Evolutionary conservation across 371 early-diverging fungal genomes (phyloP).

Genomic region (Mucor sp.): DNA sequence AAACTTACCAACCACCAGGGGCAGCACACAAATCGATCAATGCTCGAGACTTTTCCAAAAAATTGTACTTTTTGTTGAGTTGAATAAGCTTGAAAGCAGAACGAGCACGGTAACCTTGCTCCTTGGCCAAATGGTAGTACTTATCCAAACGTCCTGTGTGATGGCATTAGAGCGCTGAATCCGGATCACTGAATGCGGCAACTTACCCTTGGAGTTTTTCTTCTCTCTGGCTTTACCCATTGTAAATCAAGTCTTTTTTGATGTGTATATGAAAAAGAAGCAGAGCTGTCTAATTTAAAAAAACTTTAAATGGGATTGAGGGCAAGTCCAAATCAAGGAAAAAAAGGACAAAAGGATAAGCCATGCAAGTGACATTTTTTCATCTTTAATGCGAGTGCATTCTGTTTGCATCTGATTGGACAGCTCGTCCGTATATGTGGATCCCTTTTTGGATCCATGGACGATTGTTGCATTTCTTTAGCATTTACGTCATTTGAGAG

Average conservation of each 20-base stretch:
- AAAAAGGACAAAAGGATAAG: not conserved
- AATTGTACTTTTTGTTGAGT: conserved; percentile 98
- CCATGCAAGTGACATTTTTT: not conserved
- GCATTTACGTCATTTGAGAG: conserved; percentile 3
- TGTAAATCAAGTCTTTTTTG: not conserved
- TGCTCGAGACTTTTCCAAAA: conserved; percentile 89
- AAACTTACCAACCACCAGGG: conserved; percentile 96
- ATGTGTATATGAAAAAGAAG: not conserved
- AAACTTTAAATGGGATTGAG: not conserved
- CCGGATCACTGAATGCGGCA: not conserved
- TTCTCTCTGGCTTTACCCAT: conserved; percentile 55
- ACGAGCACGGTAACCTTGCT: conserved; percentile 99
- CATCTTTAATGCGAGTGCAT: not conserved
- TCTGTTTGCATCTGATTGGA: not conserved
- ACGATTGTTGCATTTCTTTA: not conserved
- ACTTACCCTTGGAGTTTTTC: conserved; percentile 50
- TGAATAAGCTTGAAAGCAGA: conserved; percentile 99
- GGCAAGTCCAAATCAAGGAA: not conserved
- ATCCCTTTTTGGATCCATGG: not conserved
- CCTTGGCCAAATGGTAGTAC: conserved; percentile 99
- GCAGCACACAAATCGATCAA: conserved; percentile 99
- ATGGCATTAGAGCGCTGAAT: not conserved
- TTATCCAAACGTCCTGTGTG: conserved; percentile 96
- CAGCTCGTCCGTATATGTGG: not conserved
- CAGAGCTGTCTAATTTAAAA: not conserved